phyloP scores from a whole-genome alignment of 768 basidiomycete genomes.

The Sistotremastrum suecicum region DNA sequence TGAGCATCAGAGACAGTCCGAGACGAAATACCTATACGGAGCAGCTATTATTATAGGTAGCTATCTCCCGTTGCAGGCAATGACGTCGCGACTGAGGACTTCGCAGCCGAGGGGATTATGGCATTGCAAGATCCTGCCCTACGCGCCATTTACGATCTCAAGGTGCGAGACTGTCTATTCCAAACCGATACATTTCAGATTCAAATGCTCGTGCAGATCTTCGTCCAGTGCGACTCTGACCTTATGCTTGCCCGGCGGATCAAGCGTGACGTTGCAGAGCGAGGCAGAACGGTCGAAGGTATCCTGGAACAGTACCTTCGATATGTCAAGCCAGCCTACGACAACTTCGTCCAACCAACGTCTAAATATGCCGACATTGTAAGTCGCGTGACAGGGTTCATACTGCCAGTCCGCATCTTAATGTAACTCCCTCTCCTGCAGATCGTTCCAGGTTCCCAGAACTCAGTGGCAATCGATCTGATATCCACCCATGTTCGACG shows the following conservation, averaged over 20 bases:
- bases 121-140: constrained; percentile 68
- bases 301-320: constrained; percentile 90
- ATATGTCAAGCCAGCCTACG: constrained; percentile 89
- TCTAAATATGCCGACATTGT: constrained; percentile 85
- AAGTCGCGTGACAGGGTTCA: constrained; percentile 1
- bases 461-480: constrained; percentile 82
- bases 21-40: constrained; percentile 83
- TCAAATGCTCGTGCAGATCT: constrained; percentile 33
- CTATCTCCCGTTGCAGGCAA: constrained; percentile 5
- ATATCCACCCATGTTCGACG: constrained; percentile 82
- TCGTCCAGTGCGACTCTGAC: constrained; percentile 90
- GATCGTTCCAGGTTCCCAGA: constrained; percentile 94
- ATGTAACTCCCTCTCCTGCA: constrained; percentile 16
- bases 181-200: background rate
- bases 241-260: constrained; percentile 94
- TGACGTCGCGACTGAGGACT: background rate
- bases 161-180: constrained; percentile 31
- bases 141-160: constrained; percentile 79
- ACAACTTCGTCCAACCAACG: constrained; percentile 85
- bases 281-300: constrained; percentile 74
- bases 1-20: constrained; percentile 68
- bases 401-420: background rate
- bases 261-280: constrained; percentile 73
- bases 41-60: constrained; percentile 81
- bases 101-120: constrained; percentile 80